phyloP scores from a whole-genome alignment of 257 asterid species.

The Solanum paucissectum region DNA sequence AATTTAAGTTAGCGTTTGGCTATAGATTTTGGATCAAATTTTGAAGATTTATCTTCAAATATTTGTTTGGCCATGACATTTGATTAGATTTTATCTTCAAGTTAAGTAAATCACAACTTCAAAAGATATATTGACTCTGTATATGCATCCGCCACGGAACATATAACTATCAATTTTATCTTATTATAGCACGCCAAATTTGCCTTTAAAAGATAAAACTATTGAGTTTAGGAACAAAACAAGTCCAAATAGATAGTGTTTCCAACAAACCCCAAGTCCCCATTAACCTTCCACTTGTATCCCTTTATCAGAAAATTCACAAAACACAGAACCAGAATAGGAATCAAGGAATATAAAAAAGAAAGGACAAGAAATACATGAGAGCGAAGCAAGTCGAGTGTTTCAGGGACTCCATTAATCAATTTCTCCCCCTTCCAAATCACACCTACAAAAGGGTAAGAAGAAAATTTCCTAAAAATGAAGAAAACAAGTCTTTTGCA shows the following conservation, averaged over 20 bases:
- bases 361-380: conserved; percentile 21
- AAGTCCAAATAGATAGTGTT: neutral
- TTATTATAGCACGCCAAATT: neutral
- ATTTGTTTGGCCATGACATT: neutral
- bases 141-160: neutral
- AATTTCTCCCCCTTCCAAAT: conserved; percentile 86
- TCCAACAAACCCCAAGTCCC: neutral
- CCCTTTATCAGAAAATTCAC: neutral
- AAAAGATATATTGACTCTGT: neutral
- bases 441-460: conserved; percentile 36
- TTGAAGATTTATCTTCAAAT: neutral
- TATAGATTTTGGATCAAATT: neutral
- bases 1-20: neutral
- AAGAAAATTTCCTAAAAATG: neutral
- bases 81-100: neutral
- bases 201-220: neutral
- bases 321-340: neutral
- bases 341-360: neutral
- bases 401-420: conserved; percentile 72
- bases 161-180: neutral
- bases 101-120: neutral
- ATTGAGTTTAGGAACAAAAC: neutral
- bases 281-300: neutral
- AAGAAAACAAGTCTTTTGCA: neutral
- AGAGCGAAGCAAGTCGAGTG: conserved; percentile 67